phyloP scores from a whole-genome alignment of 2,329 filamentous ascomycete genomes.

The Albophoma yamanashiensis region DNA sequence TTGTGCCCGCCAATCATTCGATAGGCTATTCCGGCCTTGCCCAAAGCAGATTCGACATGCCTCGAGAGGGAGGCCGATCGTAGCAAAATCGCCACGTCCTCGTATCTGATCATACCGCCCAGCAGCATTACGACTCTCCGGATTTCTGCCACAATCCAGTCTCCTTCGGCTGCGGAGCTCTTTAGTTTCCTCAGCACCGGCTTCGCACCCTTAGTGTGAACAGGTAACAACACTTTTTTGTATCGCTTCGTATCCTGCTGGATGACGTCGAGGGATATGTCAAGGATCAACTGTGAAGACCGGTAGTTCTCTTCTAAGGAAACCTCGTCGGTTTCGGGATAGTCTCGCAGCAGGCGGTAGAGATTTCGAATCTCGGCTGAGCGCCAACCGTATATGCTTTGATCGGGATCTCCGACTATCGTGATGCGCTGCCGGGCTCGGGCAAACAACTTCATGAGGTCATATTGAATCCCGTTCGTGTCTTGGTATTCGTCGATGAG shows the following conservation, averaged over 20 bases:
- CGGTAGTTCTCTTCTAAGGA: conserved; percentile 91
- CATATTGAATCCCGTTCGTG: conserved; percentile 90
- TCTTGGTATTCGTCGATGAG: conserved; percentile 98
- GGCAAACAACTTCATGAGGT: conserved; percentile 83
- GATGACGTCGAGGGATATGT: conserved; percentile 73
- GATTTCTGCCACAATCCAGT: conserved; percentile 84
- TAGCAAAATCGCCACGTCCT: conserved; percentile 81
- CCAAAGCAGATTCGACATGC: conserved; percentile 74
- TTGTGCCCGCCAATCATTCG: conserved; percentile 83
- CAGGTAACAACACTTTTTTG: conserved; percentile 66
- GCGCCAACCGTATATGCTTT: conserved; percentile 95
- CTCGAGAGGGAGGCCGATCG: conserved; percentile 74
- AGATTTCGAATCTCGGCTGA: conserved; percentile 89
- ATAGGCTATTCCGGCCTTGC: conserved; percentile 74
- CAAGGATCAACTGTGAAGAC: conserved; percentile 76
- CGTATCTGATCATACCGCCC: conserved; percentile 59
- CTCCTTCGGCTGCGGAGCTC: conserved; percentile 61
- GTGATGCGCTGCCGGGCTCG: conserved; percentile 67
- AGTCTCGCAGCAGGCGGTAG: conserved; percentile 64
- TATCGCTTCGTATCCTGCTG: conserved; percentile 79
- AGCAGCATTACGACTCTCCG: conserved; percentile 59
- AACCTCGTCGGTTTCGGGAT: conserved; percentile 68
- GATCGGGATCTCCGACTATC: conserved; percentile 91
- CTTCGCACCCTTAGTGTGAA: conserved; percentile 67
- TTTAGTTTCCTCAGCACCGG: conserved; percentile 72